Evolutionary conservation across 805 yeast species (phyloP), one percentile per base, ranked within the genome.

Genomic region (Candida caryicola): DNA sequence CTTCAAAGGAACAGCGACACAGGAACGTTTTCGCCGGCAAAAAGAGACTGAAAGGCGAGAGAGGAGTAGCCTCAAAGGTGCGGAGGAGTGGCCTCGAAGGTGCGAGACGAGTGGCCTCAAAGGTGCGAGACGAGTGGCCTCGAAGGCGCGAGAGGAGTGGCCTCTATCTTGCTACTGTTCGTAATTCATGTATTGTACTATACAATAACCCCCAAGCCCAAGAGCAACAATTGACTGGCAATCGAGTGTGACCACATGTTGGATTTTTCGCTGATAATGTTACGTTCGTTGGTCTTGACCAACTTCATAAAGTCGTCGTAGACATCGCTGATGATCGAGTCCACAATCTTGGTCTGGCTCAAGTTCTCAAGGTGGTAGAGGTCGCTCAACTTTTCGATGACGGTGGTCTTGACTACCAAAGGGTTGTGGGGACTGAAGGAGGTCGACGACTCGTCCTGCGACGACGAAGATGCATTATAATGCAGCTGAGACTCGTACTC

Each of bases 151-250:
- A n/a, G n/a, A n/a, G n/a, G n/a, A n/a, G n/a, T n/a, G n/a, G n/a
- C n/a, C n/a, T n/a, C n/a, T n/a, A n/a, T n/a, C n/a, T n/a, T n/a
- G n/a, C n/a, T n/a, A n/a, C n/a, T n/a, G n/a, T n/a, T n/a, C n/a
- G n/a, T n/a, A n/a, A n/a, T n/a, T n/a, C n/a, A n/a, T n/a, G n/a
- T n/a, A n/a, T n/a, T n/a, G n/a, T n/a, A n/a, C 51, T 54, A 74
- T 4, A 76, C 81, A 58, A 78, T 69, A 1, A 77, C 82, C 6
- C 83, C 83, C 28, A 79, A 61, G 1, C 85, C 85, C 30, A 78
- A 66, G 23, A 79, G 62, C 25, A 79, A 55, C 32, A 79, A 54
- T 49, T 79, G 85, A 23, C 82, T 74, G 5, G 82, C 79, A 27
- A 79, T 57, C 1, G 80, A 69, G 39, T 77, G 78, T 0, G 82